Evolutionary conservation across 78 protist species (phyloP).

Genomic region (Dictyostelium firmibasis): DNA sequence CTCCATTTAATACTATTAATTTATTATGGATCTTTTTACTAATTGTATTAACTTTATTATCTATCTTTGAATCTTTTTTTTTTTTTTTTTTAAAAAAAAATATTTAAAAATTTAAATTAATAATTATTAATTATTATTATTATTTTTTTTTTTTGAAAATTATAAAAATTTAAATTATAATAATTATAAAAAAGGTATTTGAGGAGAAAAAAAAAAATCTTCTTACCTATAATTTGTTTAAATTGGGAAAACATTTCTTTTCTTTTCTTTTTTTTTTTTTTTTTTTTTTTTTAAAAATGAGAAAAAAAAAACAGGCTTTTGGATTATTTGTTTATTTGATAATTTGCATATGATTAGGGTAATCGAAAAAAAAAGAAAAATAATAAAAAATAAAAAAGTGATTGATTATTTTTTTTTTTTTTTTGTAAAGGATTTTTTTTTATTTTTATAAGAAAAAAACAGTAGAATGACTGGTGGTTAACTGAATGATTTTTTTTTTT

Average conservation of each 20-base stretch:
- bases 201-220: neutral
- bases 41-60: slow-evolving; percentile 7
- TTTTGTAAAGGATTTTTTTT: too few species aligned
- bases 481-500: too few species aligned
- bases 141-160: too few species aligned
- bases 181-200: neutral
- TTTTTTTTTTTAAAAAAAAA: too few species aligned
- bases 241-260: neutral
- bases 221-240: neutral
- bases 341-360: neutral
- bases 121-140: neutral
- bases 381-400: too few species aligned
- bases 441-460: too few species aligned
- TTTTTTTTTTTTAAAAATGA: neutral
- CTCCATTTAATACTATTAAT: neutral
- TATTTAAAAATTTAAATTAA: too few species aligned
- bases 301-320: too few species aligned
- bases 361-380: too few species aligned
- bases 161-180: neutral
- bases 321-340: neutral
- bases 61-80: neutral
- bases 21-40: slow-evolving; percentile 10
- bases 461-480: too few species aligned
- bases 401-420: too few species aligned
- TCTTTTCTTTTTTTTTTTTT: neutral